Percentiles rank a stretch among this genome's conserved stretches.
phyloP scores from a whole-genome alignment of 495 filamentous ascomycete genomes.

The Aspergillus coremiiformis region DNA sequence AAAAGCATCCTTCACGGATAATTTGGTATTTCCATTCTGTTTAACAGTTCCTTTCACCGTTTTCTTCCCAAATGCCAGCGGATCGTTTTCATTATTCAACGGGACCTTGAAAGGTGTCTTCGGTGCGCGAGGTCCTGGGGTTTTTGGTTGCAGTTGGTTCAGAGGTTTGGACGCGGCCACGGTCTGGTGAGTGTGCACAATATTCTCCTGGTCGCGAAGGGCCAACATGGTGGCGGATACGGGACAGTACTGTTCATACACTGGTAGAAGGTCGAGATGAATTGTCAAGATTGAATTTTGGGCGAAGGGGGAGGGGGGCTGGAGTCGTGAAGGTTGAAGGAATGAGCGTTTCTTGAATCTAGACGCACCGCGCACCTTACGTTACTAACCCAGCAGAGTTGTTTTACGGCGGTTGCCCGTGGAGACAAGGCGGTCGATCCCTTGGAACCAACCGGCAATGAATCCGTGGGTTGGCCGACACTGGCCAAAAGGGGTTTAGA shows the following conservation, averaged over 20 bases:
- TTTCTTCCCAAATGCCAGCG: slow-evolving; percentile 56
- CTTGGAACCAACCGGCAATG: slow-evolving; percentile 15
- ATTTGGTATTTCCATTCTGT: slow-evolving; percentile 57
- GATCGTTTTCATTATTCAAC: slow-evolving; percentile 79
- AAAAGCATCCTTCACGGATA: slow-evolving; percentile 56
- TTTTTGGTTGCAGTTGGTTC: slow-evolving; percentile 70
- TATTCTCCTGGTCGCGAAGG: slow-evolving; percentile 84
- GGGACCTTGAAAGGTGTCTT: slow-evolving; percentile 83
- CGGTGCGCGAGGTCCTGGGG: slow-evolving; percentile 64
- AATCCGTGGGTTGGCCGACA: slow-evolving; percentile 2
- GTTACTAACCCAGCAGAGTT: slow-evolving; percentile 6
- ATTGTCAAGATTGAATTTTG: background rate
- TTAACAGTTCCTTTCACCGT: slow-evolving; percentile 55
- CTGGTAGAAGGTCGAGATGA: background rate
- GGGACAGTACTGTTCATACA: slow-evolving; percentile 24
- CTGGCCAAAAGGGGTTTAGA: slow-evolving; percentile 1
- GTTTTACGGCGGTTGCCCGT: slow-evolving; percentile 39
- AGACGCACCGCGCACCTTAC: slow-evolving; percentile 13
- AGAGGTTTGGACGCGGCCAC: slow-evolving; percentile 71
- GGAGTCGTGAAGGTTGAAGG: slow-evolving; percentile 1
- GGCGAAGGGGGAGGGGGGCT: background rate
- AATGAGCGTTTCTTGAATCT: slow-evolving; percentile 10
- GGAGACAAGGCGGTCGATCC: slow-evolving; percentile 33
- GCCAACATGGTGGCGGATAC: slow-evolving; percentile 59
- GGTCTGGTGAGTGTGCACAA: slow-evolving; percentile 66